These are phyloP conservation scores for Ganoderma meredithae DNA, from an alignment of 1,284 basidiomycete genomes.

Conservation along the genomic window DNA sequence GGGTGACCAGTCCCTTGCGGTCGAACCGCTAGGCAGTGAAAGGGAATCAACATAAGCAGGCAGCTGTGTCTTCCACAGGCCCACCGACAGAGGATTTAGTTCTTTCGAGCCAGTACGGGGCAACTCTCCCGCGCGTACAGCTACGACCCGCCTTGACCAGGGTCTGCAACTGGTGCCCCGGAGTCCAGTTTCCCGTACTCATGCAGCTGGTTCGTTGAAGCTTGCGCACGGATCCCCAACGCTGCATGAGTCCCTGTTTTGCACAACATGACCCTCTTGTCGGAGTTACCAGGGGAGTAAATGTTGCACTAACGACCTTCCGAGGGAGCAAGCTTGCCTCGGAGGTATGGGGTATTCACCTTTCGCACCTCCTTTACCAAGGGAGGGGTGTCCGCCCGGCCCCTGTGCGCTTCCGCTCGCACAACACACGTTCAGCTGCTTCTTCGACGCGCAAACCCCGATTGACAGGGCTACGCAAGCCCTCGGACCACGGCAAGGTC, in stretches of 20 bases:
- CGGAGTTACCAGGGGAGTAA: slow-evolving; percentile 1
- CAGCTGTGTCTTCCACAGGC: slow-evolving; percentile 11
- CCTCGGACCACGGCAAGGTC: slow-evolving; percentile 1
- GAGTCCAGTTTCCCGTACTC: slow-evolving; percentile 10
- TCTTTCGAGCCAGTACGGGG: slow-evolving; percentile 11
- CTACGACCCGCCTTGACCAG: slow-evolving; percentile 12
- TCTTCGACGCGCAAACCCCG: slow-evolving; percentile 3
- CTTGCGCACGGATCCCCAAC: slow-evolving; percentile 11
- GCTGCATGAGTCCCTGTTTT: slow-evolving; percentile 9
- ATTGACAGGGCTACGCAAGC: slow-evolving; percentile 2
- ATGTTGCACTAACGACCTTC: slow-evolving; percentile 11
- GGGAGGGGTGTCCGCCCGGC: slow-evolving; percentile 4
- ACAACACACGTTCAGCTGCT: slow-evolving; percentile 1
- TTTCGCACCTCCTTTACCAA: slow-evolving; percentile 10
- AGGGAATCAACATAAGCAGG: slow-evolving; percentile 13
- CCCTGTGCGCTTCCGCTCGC: slow-evolving; percentile 3
- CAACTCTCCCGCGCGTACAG: slow-evolving; percentile 11
- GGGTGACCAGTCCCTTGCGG: slow-evolving; percentile 7
- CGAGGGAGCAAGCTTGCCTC: slow-evolving; percentile 6
- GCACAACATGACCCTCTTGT: slow-evolving; percentile 1
- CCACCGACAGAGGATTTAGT: slow-evolving; percentile 15
- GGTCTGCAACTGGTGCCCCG: slow-evolving; percentile 7
- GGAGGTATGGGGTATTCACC: slow-evolving; percentile 9
- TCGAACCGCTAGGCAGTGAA: slow-evolving; percentile 11
- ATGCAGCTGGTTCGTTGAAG: slow-evolving; percentile 10